Evolutionary conservation across 1,284 basidiomycete genomes (phyloP), one percentile per base, ranked within the genome.

Genomic region (Paramarasmius palmivorus): DNA sequence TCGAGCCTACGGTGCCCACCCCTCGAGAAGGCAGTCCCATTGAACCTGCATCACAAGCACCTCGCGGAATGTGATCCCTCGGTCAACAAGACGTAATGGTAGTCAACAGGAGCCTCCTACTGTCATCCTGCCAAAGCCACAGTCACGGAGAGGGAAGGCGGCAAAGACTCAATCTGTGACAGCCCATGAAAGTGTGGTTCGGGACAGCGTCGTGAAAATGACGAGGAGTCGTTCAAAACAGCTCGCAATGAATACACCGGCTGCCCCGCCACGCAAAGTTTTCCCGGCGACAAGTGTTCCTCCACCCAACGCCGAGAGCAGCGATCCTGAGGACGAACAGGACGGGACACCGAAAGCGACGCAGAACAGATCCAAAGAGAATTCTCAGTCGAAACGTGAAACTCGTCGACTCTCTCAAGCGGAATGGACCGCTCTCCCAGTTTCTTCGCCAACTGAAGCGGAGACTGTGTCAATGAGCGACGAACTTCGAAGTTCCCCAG

Each of bases 401-500:
- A 15, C 19, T 36, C 10, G 2, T 7, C n/a, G 23, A 5, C 17
- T 29, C 23, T 17, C 25, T n/a, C 49, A 39, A n/a, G 38, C 36
- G n/a, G 38, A 63, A 70, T 65, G 67, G 56, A 60, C 60, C 1
- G 59, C 71, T 9, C 45, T 52, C 34, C 64, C 60, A 20, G 47
- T 49, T 12, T 37, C 52, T 9, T 63, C 60, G 14, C 62, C 65
- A 6, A 39, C 49, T 22, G 50, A 51, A 22, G 35, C 40, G 4
- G 51, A 51, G n/a, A 61, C 49, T 22, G 19, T 63, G 14, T 63
- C 67, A 12, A 53, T 64, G 4, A 65, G 61, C 56, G 77, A 79
- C 52, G 72, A 78, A 60, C 58, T 76, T 15, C 63, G 60, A 8
- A 75, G 73, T 52, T 74, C 72, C 48, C 67, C 71, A 4, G 46